Percentiles rank a stretch among this genome's conserved stretches.
phyloP scores from a whole-genome alignment of 176 grass and related monocot species.

The Juncus inflexus region DNA sequence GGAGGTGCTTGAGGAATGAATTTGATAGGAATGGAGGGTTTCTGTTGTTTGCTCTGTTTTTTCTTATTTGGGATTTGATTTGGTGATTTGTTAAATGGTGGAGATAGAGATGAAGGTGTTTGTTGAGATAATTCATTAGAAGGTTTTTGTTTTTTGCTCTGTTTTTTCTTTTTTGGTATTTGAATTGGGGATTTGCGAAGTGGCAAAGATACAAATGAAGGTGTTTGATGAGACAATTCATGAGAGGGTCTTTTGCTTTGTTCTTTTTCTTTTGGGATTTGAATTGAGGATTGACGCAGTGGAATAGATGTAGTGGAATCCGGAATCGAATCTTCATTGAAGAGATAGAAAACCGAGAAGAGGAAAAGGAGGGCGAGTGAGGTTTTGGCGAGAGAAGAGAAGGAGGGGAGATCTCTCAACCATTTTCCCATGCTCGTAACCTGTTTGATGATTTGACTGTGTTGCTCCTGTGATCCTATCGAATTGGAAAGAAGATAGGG shows the following conservation, averaged over 20 bases:
- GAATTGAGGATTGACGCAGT: background rate
- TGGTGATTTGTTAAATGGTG: no score
- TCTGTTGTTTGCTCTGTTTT: background rate
- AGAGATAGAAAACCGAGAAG: slow-evolving; percentile 33
- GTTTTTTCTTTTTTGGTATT: no score
- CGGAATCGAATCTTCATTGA: background rate
- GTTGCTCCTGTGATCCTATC: background rate
- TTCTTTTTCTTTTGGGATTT: slow-evolving; percentile 4
- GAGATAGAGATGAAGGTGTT: background rate
- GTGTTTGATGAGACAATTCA: slow-evolving; percentile 7
- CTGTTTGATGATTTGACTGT: background rate
- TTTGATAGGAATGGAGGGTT: background rate
- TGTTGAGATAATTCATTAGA: slow-evolving; percentile 6
- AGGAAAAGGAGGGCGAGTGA: slow-evolving; percentile 26
- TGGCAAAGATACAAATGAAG: background rate
- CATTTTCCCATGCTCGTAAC: slow-evolving; percentile 1
- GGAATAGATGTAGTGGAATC: background rate
- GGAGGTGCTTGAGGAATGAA: background rate
- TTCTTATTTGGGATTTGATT: background rate
- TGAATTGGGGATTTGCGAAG: no score
- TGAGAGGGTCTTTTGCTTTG: background rate
- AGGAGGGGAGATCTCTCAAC: slow-evolving; percentile 1
- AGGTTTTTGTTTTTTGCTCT: background rate
- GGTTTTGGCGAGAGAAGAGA: slow-evolving; percentile 3
- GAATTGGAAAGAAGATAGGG: background rate